Evolutionary conservation across 2,329 filamentous ascomycete species (phyloP).

Genomic region (Fusarium sp.): DNA sequence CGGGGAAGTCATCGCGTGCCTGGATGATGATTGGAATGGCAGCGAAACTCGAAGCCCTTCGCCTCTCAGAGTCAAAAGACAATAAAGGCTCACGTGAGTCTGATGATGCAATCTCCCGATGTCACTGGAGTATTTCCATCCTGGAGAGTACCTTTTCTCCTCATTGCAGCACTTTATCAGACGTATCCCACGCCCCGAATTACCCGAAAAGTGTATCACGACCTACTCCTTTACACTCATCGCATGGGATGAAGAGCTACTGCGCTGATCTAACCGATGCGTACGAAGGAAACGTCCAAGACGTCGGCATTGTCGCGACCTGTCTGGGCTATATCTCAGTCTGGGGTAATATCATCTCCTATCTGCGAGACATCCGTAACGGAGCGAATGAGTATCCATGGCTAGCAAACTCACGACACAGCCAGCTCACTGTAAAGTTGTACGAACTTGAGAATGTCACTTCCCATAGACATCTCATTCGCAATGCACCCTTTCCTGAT

Average conservation of each 20-base stretch:
- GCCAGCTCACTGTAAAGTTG: slow-evolving; percentile 37
- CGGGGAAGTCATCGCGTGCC: slow-evolving; percentile 32
- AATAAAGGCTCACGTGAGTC: not conserved
- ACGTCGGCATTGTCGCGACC: slow-evolving; percentile 23
- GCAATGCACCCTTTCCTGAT: slow-evolving; percentile 42
- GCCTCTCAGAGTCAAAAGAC: slow-evolving; percentile 1
- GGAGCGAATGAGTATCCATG: slow-evolving; percentile 42
- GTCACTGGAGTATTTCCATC: slow-evolving; percentile 39
- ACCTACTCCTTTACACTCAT: slow-evolving; percentile 19
- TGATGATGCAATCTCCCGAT: slow-evolving; percentile 24
- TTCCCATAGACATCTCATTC: slow-evolving; percentile 36
- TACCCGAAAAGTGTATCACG: slow-evolving; percentile 35
- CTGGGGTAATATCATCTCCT: slow-evolving; percentile 40
- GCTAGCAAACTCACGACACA: slow-evolving; percentile 36
- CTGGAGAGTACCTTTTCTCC: slow-evolving; percentile 40
- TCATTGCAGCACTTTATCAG: not conserved
- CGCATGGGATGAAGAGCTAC: slow-evolving; percentile 33
- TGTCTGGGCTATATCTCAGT: slow-evolving; percentile 17
- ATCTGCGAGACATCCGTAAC: slow-evolving; percentile 37
- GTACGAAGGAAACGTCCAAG: slow-evolving; percentile 30
- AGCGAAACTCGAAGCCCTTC: slow-evolving; percentile 37
- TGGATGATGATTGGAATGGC: slow-evolving; percentile 47
- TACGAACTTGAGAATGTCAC: slow-evolving; percentile 42
- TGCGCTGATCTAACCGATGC: slow-evolving; percentile 41
- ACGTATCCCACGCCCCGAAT: slow-evolving; percentile 2